Conservation (phyloP, 768 basidiomycete species). For the Pleurotus djamor region DNA sequence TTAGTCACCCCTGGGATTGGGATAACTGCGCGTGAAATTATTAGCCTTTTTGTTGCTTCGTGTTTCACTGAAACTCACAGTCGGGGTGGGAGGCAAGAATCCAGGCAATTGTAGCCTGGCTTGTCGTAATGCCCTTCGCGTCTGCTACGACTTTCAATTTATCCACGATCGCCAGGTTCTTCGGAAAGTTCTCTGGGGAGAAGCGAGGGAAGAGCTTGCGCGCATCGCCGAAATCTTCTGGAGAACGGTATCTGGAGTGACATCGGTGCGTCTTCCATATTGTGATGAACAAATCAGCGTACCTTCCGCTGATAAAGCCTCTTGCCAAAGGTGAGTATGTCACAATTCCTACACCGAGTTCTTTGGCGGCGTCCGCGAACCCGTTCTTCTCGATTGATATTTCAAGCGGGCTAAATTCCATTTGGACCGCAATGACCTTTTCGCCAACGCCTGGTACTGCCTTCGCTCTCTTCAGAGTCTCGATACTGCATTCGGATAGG, state of each 20-base stretch:
- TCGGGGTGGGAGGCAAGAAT: constrained; percentile 16
- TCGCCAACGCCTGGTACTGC: constrained; percentile 23
- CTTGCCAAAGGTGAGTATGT: constrained; percentile 31
- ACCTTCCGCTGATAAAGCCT: constrained; percentile 31
- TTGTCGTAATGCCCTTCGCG: constrained; percentile 26
- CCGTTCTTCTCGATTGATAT: constrained; percentile 26
- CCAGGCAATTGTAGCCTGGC: constrained; percentile 22
- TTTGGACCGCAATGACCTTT: constrained; percentile 23
- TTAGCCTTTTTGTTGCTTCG: neutral
- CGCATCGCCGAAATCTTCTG: constrained; percentile 33
- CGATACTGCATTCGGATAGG: constrained; percentile 25
- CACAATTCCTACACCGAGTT: constrained; percentile 27
- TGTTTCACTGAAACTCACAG: constrained; percentile 9
- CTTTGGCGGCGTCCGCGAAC: constrained; percentile 22
- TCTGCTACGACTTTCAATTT: constrained; percentile 25
- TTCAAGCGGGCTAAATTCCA: constrained; percentile 26
- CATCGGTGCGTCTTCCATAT: constrained; percentile 1
- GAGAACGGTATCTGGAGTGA: constrained; percentile 20
- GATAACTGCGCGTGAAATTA: constrained; percentile 11
- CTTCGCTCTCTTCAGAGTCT: constrained; percentile 24
- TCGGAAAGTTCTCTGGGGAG: constrained; percentile 41
- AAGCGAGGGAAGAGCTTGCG: constrained; percentile 26
- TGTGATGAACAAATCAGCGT: constrained; percentile 8
- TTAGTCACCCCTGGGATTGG: constrained; percentile 22
- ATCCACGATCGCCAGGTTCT: constrained; percentile 34